Base-by-base conservation (phyloP, 1,284 basidiomycete genomes). In the Rugosomyces carneus region DNA sequence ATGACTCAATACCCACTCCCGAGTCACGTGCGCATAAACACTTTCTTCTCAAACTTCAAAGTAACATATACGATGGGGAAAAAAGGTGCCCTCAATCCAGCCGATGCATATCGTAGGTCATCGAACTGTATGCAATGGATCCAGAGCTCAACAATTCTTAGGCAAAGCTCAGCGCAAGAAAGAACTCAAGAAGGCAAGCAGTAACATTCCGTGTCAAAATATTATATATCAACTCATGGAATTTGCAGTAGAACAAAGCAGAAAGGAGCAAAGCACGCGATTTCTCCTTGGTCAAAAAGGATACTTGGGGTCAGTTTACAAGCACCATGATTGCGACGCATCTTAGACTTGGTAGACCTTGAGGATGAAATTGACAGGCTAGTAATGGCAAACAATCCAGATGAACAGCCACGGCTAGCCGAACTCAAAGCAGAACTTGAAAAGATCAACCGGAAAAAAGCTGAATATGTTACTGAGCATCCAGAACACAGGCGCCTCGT, bases 101-200 rank as follows among this genome's bases (percentile, higher is more conserved):
- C 86, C 9, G 92, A 94, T 60, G 82, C 91, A 0, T 84, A 72
- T 62, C 80, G 91, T 92, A 59, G 47, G 65, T 65, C 29, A 23
- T 36, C n/a, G 5, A 37, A 18, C 11, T 4, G n/a, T 13, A 9
- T 21, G 19, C 8, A 19, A 37, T 7, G 9, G 4, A 37, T 18
- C n/a, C 3, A 31, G 24, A 26, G 5, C 5, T 13, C 16, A 18
- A 4, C 3, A 4, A 5, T 19, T 18, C 27, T 13, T 53, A 92
- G 89, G 89, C 52, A 95, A 95, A 69, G 81, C 86, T 5, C 82
- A 85, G 60, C 75, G 88, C 51, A 91, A 89, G 65, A 93, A 89
- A 63, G 90, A 95, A 63, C 69, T 93, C 27, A 93, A 92, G 71
- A 93, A 93, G 82, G 90, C 86, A 65, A 54, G 70, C 20, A 37